Evolutionary conservation across 192 early-diverging fungal genomes (phyloP).

Genomic region (Umbelopsis sp.): DNA sequence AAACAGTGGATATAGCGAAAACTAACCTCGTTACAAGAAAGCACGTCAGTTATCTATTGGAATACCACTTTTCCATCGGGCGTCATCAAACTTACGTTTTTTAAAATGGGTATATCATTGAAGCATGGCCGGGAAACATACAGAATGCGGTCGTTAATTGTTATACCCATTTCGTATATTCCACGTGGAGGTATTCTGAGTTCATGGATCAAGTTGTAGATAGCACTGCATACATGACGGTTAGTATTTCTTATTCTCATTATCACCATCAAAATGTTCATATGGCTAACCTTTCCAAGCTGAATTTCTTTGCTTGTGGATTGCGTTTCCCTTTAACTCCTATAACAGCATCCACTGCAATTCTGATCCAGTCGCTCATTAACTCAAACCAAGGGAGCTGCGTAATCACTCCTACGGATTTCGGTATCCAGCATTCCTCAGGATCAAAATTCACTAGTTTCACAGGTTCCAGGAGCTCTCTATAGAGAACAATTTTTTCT

Average conservation of each 20-base stretch:
- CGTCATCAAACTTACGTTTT: conserved; percentile 64
- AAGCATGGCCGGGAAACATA: conserved; percentile 74
- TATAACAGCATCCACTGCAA: conserved; percentile 55
- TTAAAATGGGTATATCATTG: conserved; percentile 70
- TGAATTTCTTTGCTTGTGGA: conserved; percentile 32
- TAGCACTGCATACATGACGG: conserved; percentile 1
- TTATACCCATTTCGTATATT: conserved; percentile 73
- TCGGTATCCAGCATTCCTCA: conserved; percentile 69
- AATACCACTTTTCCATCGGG: too few relatives aligned
- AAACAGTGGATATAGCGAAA: conserved; percentile 76
- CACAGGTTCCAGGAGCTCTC: conserved; percentile 64
- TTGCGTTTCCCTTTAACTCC: conserved; percentile 42
- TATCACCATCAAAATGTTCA: not conserved
- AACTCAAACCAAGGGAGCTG: conserved; percentile 74
- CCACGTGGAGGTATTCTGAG: conserved; percentile 80
- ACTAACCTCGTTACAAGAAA: conserved; percentile 52
- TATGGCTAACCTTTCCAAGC: conserved; percentile 63
- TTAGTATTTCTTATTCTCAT: not conserved
- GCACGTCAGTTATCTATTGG: too few relatives aligned
- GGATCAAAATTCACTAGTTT: conserved; percentile 52
- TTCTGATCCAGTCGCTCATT: conserved; percentile 74
- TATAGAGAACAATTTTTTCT: conserved; percentile 69
- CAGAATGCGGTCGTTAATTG: conserved; percentile 59
- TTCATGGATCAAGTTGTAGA: conserved; percentile 72
- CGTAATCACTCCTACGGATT: conserved; percentile 69